Base-by-base conservation (phyloP, 2,329 filamentous ascomycete genomes). In the Arthrobotrys entomopaga region DNA sequence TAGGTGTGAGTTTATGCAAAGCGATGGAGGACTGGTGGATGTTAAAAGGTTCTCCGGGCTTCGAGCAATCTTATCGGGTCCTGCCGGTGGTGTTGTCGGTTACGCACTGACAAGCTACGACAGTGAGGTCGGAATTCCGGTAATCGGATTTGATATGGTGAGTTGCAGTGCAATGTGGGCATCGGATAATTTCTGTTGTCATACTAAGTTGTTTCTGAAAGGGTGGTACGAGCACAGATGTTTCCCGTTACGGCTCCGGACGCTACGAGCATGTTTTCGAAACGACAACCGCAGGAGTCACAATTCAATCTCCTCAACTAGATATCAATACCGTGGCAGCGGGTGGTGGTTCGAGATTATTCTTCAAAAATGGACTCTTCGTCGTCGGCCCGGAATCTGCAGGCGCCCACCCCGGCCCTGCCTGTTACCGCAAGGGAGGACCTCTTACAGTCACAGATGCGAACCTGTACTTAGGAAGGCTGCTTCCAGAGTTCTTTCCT, bases 301-400 rank as follows among this genome's bases (percentile, higher is more conserved):
- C 93, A 0, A 95, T 97, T 26, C 93, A 97, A 79, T 93, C 91
- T 0, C 93, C 93, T 0, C 93, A 97, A 79, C 86, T 97, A 0
- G 93, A 97, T 79, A 97, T 97, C 82, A 97, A 97, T 81, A 97
- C 93, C 0, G 93, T 97, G 0, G 93, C 93, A 4, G 93, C 93
- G 1, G 93, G 93, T 53, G 93, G 93, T 76, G 92, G 92, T 5
- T 94, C 91, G 0, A 85, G 90, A 29, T 84, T 97, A 2, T 95
- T 96, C 82, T 97, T 92, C 86, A 88, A 87, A 76, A 96, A 97
- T 77, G 93, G 93, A 0, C 84, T 97, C 0, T 97, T 97, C 77
- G 90, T 93, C 0, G 93, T 97, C 2, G 93, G 93, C 0, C 93
- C 93, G 0, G 92, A 96, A 79, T 95, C 91, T 5, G 93, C 93